Base-by-base conservation (phyloP, 345 rosid genomes). In the Luvunga scandens region DNA sequence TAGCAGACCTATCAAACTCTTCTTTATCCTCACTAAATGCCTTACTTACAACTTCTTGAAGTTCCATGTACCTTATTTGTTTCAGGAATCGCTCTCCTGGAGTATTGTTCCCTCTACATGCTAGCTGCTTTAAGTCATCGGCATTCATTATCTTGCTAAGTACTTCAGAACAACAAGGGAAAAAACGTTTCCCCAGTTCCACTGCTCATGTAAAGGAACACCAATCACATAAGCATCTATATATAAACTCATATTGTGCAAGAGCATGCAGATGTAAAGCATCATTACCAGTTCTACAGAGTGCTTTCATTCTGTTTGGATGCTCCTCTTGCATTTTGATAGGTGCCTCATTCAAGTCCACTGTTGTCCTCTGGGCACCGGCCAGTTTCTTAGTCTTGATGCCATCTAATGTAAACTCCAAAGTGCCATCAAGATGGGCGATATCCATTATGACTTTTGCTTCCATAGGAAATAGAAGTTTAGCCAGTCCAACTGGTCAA, bases 401-500 rank as follows among this genome's bases (percentile, higher is more conserved):
- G 81, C 84, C 82, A 60, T 87, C 81, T 55, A 89, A 84, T 57
- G 84, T 82, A 78, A 90, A 93, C 83, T 95, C 98, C 4, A 83
- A 82, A 78, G 97, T 90, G 19, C 80, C 90, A 33, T 89, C 93
- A 56, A 92, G 73, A 33, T 87, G 86, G 62, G 90, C 88, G 16
- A 93, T 87, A 50, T 91, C 98, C 87, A 84, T 89, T 7, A 62
- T 90, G 55, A 92, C 88, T 86, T 87, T 81, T 14, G 98, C 94
- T 86, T 95, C 98, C 84, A 78, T 84, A 9, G 98, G 98, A 79
- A 93, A 95, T 38, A 95, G 87, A 75, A 90, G 87, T 55, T 86
- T 88, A 36, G 98, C 98, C 36, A 95, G 78, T 64, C 90, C 98
- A 85, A 95, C 98, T 95, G 85, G 22, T 22, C 63, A 45, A 61